Conservation (phyloP, 768 basidiomycete species). For the Tylopilus felleus region DNA sequence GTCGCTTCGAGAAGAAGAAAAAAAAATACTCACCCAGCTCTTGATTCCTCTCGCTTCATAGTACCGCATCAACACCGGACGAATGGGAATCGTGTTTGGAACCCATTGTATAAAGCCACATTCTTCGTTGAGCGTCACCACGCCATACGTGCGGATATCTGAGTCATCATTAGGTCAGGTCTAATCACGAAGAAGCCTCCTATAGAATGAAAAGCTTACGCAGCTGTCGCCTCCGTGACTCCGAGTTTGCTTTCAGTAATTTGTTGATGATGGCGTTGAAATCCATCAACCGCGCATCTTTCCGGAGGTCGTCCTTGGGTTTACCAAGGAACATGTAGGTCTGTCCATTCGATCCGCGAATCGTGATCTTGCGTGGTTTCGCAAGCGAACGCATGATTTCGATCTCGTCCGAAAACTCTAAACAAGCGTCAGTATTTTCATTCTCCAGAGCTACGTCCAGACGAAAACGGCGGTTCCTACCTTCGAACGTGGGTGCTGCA, state of each 20-base stretch:
- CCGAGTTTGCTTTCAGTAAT: constrained; percentile 87
- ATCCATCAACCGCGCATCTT: constrained; percentile 97
- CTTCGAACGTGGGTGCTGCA: constrained; percentile 69
- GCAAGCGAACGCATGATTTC: constrained; percentile 90
- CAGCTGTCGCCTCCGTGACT: constrained; percentile 85
- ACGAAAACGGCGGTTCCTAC: constrained; percentile 28
- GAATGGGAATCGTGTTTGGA: constrained; percentile 81
- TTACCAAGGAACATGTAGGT: constrained; percentile 92
- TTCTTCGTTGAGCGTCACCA: constrained; percentile 95
- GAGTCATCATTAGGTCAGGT: neutral
- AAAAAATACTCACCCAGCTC: constrained; percentile 42
- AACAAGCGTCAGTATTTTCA: neutral
- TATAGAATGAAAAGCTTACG: constrained; percentile 46
- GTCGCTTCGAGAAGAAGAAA: neutral
- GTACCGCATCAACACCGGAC: constrained; percentile 63
- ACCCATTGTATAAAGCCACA: constrained; percentile 99
- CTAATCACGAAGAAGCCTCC: neutral
- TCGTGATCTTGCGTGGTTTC: constrained; percentile 86
- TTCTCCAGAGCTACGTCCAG: too few species aligned
- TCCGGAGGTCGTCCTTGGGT: constrained; percentile 94
- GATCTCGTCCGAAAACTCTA: constrained; percentile 80
- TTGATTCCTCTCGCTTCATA: constrained; percentile 56
- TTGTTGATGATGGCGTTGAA: constrained; percentile 98
- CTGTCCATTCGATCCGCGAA: constrained; percentile 78
- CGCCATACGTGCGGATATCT: constrained; percentile 96